phyloP scores from a whole-genome alignment of 345 rosid genomes.

The Leavenworthia alabamica region DNA sequence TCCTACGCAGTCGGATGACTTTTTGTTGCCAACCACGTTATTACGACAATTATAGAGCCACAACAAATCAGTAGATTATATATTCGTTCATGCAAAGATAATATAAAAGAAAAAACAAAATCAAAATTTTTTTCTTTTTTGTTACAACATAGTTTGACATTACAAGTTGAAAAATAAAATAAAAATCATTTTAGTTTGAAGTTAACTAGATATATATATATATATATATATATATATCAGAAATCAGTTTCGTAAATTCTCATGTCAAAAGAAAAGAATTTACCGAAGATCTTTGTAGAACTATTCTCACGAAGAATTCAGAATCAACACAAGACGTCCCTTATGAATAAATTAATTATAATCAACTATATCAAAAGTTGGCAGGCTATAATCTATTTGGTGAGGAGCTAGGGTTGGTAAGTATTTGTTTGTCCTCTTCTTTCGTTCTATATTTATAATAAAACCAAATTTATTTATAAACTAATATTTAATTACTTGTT shows the following conservation, averaged over 20 bases:
- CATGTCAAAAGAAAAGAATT: not conserved
- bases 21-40: too few species aligned
- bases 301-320: not conserved
- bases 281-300: not conserved
- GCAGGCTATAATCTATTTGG: not conserved
- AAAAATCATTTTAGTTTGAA: too few species aligned
- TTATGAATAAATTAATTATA: not conserved
- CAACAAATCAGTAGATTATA: not conserved
- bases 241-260: not conserved
- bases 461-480: not conserved
- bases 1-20: too few species aligned
- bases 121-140: not conserved
- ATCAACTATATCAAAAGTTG: not conserved
- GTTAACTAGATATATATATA: too few species aligned
- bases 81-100: not conserved
- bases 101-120: too few species aligned
- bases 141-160: too few species aligned
- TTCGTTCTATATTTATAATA: too few species aligned
- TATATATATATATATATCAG: too few species aligned
- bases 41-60: too few species aligned
- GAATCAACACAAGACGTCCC: not conserved
- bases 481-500: not conserved
- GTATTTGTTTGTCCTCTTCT: slow-evolving; percentile 2
- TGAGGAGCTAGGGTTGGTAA: slow-evolving; percentile 5
- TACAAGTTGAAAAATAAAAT: too few species aligned